phyloP scores from a whole-genome alignment of 129 eudicot genomes.

The Gnaphalium uliginosum region DNA sequence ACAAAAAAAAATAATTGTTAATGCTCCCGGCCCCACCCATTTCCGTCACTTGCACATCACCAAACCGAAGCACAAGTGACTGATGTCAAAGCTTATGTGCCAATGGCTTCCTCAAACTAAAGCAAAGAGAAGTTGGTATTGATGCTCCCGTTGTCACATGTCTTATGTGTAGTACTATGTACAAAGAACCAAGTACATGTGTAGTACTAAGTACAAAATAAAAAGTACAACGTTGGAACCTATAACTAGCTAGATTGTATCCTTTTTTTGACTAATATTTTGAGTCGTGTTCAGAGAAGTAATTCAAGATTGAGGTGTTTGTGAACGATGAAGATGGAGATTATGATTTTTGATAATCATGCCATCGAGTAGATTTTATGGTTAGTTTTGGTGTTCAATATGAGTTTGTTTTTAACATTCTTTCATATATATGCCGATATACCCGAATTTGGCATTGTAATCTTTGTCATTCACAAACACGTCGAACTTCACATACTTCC shows the following conservation, averaged over 20 bases:
- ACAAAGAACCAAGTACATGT: too few species aligned
- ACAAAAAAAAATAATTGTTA: too few species aligned
- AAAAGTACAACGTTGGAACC: neutral
- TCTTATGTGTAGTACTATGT: too few species aligned
- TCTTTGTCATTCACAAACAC: constrained; percentile 24
- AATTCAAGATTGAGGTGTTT: constrained; percentile 36
- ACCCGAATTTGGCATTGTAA: neutral
- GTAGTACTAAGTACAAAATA: too few species aligned
- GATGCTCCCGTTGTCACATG: too few species aligned
- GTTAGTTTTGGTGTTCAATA: neutral
- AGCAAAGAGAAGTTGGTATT: too few species aligned
- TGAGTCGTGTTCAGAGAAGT: neutral
- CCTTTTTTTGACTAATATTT: neutral
- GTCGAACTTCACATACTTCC: constrained; percentile 17
- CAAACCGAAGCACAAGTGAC: too few species aligned
- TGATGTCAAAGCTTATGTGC: too few species aligned
- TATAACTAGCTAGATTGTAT: neutral
- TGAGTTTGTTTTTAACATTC: too few species aligned
- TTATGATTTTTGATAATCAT: neutral
- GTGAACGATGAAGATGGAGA: constrained; percentile 26
- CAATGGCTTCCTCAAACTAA: too few species aligned
- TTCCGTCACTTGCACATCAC: too few species aligned
- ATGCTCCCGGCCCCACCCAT: too few species aligned
- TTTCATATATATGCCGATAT: neutral
- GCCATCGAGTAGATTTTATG: neutral